A percentile compares a stretch with the other conserved stretches of the same genome.
Conservation (phyloP, 805 yeast genomes). For the Ogataea paraovalis region DNA sequence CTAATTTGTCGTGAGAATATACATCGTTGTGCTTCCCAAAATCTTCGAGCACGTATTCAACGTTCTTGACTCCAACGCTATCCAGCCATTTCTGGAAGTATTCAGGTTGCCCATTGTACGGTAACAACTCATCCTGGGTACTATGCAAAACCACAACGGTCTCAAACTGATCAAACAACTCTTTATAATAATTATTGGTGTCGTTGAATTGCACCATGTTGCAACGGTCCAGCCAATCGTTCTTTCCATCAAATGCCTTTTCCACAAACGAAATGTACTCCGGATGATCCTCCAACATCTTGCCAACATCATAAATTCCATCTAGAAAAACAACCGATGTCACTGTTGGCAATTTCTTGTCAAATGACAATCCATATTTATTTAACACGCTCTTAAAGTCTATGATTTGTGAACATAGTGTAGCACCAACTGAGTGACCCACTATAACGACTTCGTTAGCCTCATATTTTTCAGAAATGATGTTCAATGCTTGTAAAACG, state of each 20-base stretch:
- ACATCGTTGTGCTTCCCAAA: slow-evolving; percentile 69
- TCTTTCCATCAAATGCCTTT: slow-evolving; percentile 45
- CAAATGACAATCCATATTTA: slow-evolving; percentile 4
- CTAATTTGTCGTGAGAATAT: slow-evolving; percentile 39
- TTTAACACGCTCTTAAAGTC: slow-evolving; percentile 18
- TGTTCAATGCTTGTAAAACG: slow-evolving; percentile 40
- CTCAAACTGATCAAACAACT: slow-evolving; percentile 2
- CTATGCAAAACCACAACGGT: slow-evolving; percentile 53
- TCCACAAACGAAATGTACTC: slow-evolving; percentile 50
- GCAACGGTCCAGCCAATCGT: slow-evolving; percentile 15
- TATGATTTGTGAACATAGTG: slow-evolving; percentile 53
- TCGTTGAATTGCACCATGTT: slow-evolving; percentile 14
- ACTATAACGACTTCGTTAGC: slow-evolving; percentile 33
- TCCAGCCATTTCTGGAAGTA: slow-evolving; percentile 35
- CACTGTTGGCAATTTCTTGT: slow-evolving; percentile 17
- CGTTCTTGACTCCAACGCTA: slow-evolving; percentile 7
- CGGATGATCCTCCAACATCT: slow-evolving; percentile 58
- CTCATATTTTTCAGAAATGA: slow-evolving; percentile 17
- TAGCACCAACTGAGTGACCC: slow-evolving; percentile 86
- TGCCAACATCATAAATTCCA: slow-evolving; percentile 60
- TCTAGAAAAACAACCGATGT: slow-evolving; percentile 45
- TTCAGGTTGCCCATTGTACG: slow-evolving; percentile 43
- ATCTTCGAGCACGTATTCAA: slow-evolving; percentile 29
- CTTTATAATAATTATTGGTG: not conserved
- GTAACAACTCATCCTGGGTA: slow-evolving; percentile 58